Evolutionary conservation across 768 basidiomycete genomes (phyloP).

Genomic region (Phlegmacium glaucopus): DNA sequence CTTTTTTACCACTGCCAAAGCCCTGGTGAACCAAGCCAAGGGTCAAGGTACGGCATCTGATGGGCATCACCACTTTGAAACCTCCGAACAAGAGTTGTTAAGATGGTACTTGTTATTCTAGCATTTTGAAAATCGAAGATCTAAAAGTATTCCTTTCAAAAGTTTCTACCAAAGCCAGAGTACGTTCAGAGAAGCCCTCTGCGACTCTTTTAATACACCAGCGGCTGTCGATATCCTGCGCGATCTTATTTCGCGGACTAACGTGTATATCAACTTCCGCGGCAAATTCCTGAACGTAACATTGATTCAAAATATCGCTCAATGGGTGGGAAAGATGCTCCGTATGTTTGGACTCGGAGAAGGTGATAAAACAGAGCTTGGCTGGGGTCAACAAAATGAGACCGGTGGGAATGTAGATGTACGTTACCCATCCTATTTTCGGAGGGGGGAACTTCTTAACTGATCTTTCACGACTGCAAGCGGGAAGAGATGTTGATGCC

Average conservation of each 20-base stretch:
- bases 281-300: conserved; percentile 56
- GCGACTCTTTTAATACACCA: conserved; percentile 97
- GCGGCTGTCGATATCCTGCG: conserved; percentile 71
- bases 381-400: conserved; percentile 76
- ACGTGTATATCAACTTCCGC: conserved; percentile 79
- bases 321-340: conserved; percentile 72
- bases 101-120: conserved; percentile 43
- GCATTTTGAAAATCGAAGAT: neutral
- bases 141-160: conserved; percentile 9
- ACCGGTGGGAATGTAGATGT: conserved; percentile 49
- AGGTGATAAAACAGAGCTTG: conserved; percentile 62
- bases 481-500: conserved; percentile 86
- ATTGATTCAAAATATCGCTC: conserved; percentile 60
- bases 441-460: conserved; percentile 6
- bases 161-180: conserved; percentile 76
- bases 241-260: conserved; percentile 80
- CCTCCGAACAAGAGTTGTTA: conserved; percentile 65
- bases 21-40: conserved; percentile 59
- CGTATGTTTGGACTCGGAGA: conserved; percentile 80
- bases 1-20: conserved; percentile 88
- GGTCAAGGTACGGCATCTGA: conserved; percentile 49
- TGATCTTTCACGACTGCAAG: conserved; percentile 35
- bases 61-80: conserved; percentile 62
- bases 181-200: conserved; percentile 81
- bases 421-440: conserved; percentile 21